A percentile compares a stretch with the other conserved stretches of the same genome.
Evolutionary conservation across 495 filamentous ascomycete genomes (phyloP).

Genomic region (Lentithecium fluviatile): DNA sequence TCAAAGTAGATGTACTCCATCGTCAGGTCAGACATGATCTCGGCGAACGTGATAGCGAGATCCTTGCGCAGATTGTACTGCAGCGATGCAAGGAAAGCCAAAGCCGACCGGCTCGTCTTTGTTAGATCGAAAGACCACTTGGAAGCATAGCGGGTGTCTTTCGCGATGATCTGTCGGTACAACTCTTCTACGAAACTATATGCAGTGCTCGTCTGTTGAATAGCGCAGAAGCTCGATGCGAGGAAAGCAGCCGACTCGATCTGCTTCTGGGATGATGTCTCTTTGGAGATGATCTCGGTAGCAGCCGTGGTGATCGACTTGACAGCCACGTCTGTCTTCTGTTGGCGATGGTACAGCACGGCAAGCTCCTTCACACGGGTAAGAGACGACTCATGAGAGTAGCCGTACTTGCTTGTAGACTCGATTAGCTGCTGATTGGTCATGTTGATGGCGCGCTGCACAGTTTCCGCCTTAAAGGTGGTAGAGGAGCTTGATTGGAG

Average conservation of each 20-base stretch:
- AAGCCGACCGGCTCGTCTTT: slow-evolving; percentile 8
- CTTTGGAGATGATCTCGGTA: slow-evolving; percentile 13
- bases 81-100: slow-evolving; percentile 27
- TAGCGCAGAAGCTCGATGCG: slow-evolving; percentile 4
- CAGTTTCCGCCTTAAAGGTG: slow-evolving; percentile 15
- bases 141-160: slow-evolving; percentile 14
- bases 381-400: slow-evolving; percentile 13
- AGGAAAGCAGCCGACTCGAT: slow-evolving; percentile 17
- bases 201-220: slow-evolving; percentile 2
- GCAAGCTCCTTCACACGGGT: slow-evolving; percentile 13
- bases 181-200: slow-evolving; percentile 14
- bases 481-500: slow-evolving; percentile 3
- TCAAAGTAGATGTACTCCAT: slow-evolving; percentile 22
- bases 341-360: slow-evolving; percentile 17
- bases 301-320: slow-evolving; percentile 15
- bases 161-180: slow-evolving; percentile 22
- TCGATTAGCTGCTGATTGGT: slow-evolving; percentile 9
- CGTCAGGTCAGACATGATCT: slow-evolving; percentile 21
- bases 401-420: slow-evolving; percentile 27
- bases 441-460: slow-evolving; percentile 19
- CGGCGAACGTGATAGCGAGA: slow-evolving; percentile 16
- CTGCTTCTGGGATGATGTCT: slow-evolving; percentile 21
- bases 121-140: slow-evolving; percentile 28
- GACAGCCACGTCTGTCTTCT: slow-evolving; percentile 22
- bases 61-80: slow-evolving; percentile 24